phyloP scores from a whole-genome alignment of 2,329 filamentous ascomycete species.

The Neophaeococcomyces mojaviensis region DNA sequence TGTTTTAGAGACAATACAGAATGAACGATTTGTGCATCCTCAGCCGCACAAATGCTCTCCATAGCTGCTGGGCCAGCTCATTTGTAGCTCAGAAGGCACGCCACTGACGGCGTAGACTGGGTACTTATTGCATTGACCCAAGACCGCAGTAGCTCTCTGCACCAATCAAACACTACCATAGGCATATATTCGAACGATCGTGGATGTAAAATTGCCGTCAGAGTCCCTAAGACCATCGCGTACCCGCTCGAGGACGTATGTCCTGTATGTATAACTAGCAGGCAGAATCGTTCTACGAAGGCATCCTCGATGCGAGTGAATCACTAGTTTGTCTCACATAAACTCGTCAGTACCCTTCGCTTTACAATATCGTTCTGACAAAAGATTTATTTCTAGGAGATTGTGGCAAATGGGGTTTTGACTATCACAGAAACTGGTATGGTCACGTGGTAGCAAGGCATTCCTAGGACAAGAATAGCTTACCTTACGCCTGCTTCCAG shows the following conservation, averaged over 20 bases:
- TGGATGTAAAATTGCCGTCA: background rate
- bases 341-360: background rate
- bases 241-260: background rate
- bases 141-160: background rate
- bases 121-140: background rate
- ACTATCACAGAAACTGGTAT: conserved; percentile 5
- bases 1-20: background rate
- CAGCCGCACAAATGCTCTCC: background rate
- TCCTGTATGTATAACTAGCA: background rate
- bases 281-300: background rate
- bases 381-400: background rate
- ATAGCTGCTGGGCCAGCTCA: background rate
- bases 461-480: background rate
- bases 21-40: background rate
- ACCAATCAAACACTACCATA: background rate
- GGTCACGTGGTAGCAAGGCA: conserved; percentile 5
- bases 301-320: background rate
- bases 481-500: conserved; percentile 1
- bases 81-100: background rate
- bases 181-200: background rate
- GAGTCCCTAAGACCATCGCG: background rate
- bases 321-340: background rate
- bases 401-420: conserved; percentile 5
- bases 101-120: background rate
- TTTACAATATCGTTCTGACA: background rate